phyloP scores from a whole-genome alignment of 2,329 filamentous ascomycete genomes.

The Ophiosphaerella herpotricha region DNA sequence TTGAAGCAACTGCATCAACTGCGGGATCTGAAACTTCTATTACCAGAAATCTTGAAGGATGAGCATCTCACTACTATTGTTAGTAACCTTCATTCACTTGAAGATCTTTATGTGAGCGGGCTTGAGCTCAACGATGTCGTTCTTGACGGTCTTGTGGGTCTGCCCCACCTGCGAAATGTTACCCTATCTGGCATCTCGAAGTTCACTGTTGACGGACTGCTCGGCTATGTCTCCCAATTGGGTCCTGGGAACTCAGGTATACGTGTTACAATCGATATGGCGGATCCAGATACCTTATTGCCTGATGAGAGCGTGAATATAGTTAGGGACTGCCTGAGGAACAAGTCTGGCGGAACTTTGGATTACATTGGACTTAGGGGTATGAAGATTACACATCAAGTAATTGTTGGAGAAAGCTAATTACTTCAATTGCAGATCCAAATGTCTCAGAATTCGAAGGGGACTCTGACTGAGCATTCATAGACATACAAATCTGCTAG shows the following conservation, averaged over 20 bases:
- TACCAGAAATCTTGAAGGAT: slow-evolving; percentile 57
- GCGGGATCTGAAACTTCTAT: slow-evolving; percentile 57
- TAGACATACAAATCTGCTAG: too few species aligned
- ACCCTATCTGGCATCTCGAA: slow-evolving; percentile 60
- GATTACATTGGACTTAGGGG: slow-evolving; percentile 53
- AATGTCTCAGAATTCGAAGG: slow-evolving; percentile 51
- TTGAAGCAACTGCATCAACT: slow-evolving; percentile 59
- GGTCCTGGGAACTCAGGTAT: slow-evolving; percentile 50
- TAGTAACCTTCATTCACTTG: slow-evolving; percentile 53
- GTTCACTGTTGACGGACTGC: slow-evolving; percentile 59
- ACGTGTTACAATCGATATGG: slow-evolving; percentile 50
- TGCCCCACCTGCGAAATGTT: slow-evolving; percentile 57
- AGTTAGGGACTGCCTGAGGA: slow-evolving; percentile 44
- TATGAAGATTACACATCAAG: slow-evolving; percentile 22
- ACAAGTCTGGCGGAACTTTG: slow-evolving; percentile 50
- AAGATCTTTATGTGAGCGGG: slow-evolving; percentile 62
- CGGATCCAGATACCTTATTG: slow-evolving; percentile 50
- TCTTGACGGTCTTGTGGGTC: slow-evolving; percentile 50
- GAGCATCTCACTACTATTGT: slow-evolving; percentile 57
- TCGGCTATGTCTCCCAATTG: slow-evolving; percentile 50
- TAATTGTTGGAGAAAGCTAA: slow-evolving; percentile 3
- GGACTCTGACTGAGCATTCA: slow-evolving; percentile 48
- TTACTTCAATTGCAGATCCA: slow-evolving; percentile 42
- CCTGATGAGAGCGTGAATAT: slow-evolving; percentile 45
- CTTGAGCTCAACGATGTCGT: slow-evolving; percentile 58